Conservation (phyloP, 176 grass and related monocot genomes). For the Juncus inflexus region DNA sequence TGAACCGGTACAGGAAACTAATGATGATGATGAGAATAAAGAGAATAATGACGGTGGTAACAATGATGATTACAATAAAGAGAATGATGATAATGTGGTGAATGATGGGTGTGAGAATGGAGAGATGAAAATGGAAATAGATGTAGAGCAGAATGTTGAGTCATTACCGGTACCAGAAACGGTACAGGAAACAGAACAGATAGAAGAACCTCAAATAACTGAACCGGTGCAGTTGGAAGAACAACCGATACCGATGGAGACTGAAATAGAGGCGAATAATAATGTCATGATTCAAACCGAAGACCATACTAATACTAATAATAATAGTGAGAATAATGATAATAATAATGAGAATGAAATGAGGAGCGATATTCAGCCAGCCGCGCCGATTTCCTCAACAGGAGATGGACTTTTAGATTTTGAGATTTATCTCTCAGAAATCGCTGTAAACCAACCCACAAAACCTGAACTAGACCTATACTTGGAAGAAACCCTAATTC, state of each 20-base stretch:
- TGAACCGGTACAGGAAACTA: too few relatives aligned
- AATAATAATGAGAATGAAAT: conserved; percentile 9
- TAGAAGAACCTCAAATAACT: too few relatives aligned
- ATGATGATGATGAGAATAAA: not conserved
- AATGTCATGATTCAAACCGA: conserved; percentile 27
- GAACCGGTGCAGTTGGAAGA: too few relatives aligned
- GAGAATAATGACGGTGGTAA: conserved; percentile 15
- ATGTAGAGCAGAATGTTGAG: too few relatives aligned
- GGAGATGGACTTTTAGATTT: conserved; percentile 29
- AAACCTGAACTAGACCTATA: conserved; percentile 51
- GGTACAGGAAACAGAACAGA: too few relatives aligned
- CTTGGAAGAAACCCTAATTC: conserved; percentile 39
- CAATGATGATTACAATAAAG: conserved; percentile 12
- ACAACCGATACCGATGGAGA: not conserved
- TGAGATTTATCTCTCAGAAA: conserved; percentile 36
- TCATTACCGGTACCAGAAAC: too few relatives aligned
- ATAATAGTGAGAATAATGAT: conserved; percentile 3
- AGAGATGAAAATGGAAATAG: not conserved
- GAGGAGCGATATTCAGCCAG: conserved; percentile 22
- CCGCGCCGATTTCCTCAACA: conserved; percentile 7
- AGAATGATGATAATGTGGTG: conserved; percentile 6
- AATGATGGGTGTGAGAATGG: conserved; percentile 17
- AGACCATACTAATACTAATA: not conserved
- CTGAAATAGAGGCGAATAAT: conserved; percentile 29
- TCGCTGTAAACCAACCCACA: conserved; percentile 4